These are phyloP conservation scores for Xylona heveae DNA, from an alignment of 495 filamentous ascomycete species.

Conservation along the genomic window DNA sequence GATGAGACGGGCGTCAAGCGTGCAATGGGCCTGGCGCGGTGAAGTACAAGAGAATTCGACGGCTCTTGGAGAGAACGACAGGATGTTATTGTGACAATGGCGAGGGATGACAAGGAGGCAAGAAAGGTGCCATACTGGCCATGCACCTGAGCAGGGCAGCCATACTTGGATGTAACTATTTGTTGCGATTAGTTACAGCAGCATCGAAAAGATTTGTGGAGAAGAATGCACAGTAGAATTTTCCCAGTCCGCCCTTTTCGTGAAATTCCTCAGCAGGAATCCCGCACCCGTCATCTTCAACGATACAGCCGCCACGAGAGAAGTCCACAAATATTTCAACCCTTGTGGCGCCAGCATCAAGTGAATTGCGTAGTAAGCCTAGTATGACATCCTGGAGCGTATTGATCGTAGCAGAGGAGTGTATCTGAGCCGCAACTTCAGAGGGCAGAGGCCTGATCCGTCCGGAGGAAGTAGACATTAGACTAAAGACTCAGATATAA, in stretches of 20 bases:
- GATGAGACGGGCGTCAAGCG: slow-evolving; percentile 41
- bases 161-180: slow-evolving; percentile 61
- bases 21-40: slow-evolving; percentile 46
- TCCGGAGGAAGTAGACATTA: slow-evolving; percentile 19
- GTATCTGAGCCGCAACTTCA: slow-evolving; percentile 66
- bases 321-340: slow-evolving; percentile 58
- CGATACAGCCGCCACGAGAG: slow-evolving; percentile 49
- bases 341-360: slow-evolving; percentile 59
- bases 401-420: slow-evolving; percentile 61
- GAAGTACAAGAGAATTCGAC: slow-evolving; percentile 48
- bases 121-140: slow-evolving; percentile 59
- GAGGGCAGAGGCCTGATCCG: slow-evolving; percentile 48
- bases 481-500: too few relatives aligned
- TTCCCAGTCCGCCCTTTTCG: slow-evolving; percentile 49
- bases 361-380: slow-evolving; percentile 64
- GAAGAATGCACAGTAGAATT: slow-evolving; percentile 39
- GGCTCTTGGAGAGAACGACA: slow-evolving; percentile 38
- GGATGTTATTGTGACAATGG: slow-evolving; percentile 60
- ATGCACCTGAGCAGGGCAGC: slow-evolving; percentile 23
- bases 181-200: too few relatives aligned
- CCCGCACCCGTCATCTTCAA: slow-evolving; percentile 77
- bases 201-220: too few relatives aligned
- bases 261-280: slow-evolving; percentile 53
- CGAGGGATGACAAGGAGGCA: slow-evolving; percentile 54
- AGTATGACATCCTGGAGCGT: slow-evolving; percentile 50